Conservation (phyloP, 768 basidiomycete species). For the Xerocomus brunneocitrinus region DNA sequence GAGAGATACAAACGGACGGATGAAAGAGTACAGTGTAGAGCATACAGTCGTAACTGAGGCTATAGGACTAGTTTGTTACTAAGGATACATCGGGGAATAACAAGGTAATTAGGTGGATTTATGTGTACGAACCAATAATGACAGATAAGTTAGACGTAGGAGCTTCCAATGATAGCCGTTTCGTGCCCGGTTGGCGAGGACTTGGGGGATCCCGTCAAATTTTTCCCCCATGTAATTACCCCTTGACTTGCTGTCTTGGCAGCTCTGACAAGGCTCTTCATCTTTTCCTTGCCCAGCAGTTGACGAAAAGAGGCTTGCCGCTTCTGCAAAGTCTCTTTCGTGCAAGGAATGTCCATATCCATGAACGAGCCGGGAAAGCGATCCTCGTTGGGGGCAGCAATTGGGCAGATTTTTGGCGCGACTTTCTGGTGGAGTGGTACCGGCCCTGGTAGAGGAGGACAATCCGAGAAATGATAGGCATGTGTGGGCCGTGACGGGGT, state of each 20-base stretch:
- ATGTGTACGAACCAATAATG: conserved; percentile 9
- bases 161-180: background rate
- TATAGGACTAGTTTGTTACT: conserved; percentile 14
- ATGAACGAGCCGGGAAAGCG: conserved; percentile 25
- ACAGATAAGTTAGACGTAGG: conserved; percentile 10
- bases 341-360: conserved; percentile 29
- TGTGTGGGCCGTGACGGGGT: background rate
- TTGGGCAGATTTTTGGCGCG: background rate
- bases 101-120: background rate
- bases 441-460: conserved; percentile 4
- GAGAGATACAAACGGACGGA: conserved; percentile 5
- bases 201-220: conserved; percentile 17
- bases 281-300: conserved; percentile 10
- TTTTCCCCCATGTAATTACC: conserved; percentile 29
- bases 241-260: conserved; percentile 27
- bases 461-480: conserved; percentile 4
- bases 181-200: background rate
- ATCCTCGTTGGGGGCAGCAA: background rate
- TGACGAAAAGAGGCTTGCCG: conserved; percentile 12
- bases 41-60: conserved; percentile 2
- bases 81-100: conserved; percentile 21
- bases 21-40: conserved; percentile 9
- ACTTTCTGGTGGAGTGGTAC: background rate
- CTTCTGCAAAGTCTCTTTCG: conserved; percentile 4
- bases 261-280: conserved; percentile 17